Base-by-base conservation (phyloP, 169 alveolate genomes). In the Cryptosporidium viatorum region DNA sequence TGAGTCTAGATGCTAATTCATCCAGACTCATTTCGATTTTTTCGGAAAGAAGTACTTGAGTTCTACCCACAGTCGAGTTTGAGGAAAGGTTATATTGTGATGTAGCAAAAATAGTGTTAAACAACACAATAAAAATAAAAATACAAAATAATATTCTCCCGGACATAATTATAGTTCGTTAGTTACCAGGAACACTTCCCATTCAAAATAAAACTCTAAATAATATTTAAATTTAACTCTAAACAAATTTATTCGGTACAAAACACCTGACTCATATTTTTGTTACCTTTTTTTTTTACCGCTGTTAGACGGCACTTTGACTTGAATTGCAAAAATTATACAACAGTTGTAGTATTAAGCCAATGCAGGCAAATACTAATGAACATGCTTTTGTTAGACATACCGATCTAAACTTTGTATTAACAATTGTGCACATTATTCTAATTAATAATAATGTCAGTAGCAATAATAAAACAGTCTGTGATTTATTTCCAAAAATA, bases 251-350 rank as follows among this genome's bases (percentile, higher is more conserved):
- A 2, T 16, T 23, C 35, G 0, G 8, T 23, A 8, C 9, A 48
- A 21, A 21, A 23, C 67, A n/a, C 37, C 8, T 4, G 1, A 55
- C 18, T 55, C 35, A 48, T 18, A 26, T 7, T 4, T 18, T 21
- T 0, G 67, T 55, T 55, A 55, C 67, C 67, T 50, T 16, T 35
- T 35, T 55, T 55, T 55, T 55, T 55, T 55, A 9, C 67, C 67
- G 67, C 67, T 9, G 35, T 26, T 55, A 55, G 67, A 55, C 67
- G 67, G 67, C 67, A 26, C 37, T 26, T 51, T 16, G 37, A 55
- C 7, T 55, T 55, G 8, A 55, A 12, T 48, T 14, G 5, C 12
- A 48, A 43, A 9, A 16, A 7, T 33, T 33, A 33, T 8, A 41
- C 9, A 37, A 5, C 0, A 37, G 43, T 23, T 6, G 9, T 12